Evolutionary conservation across 1,284 basidiomycete species (phyloP).

Genomic region (Vanrija sp.): DNA sequence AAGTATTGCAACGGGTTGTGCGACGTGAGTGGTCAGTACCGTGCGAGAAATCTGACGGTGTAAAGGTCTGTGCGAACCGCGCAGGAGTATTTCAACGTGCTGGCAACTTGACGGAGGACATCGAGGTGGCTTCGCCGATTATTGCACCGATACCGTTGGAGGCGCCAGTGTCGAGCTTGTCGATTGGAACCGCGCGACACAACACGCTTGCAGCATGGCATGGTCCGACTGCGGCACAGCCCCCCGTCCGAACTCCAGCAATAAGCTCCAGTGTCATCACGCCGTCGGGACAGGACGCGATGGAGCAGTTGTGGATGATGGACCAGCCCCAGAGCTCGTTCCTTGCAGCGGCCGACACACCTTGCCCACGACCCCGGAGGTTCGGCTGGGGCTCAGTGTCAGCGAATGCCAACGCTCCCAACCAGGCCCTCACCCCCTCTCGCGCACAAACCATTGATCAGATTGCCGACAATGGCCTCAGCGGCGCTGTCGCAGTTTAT

Average conservation of each 20-base stretch:
- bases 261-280: neutral
- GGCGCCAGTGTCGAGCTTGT: slow-evolving; percentile 3
- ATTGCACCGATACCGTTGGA: slow-evolving; percentile 7
- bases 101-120: slow-evolving; percentile 25
- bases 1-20: slow-evolving; percentile 74
- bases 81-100: slow-evolving; percentile 20
- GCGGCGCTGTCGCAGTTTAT: slow-evolving; percentile 6
- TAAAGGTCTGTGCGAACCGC: slow-evolving; percentile 34
- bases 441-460: slow-evolving; percentile 11
- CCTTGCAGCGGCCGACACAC: too few species aligned
- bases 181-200: neutral
- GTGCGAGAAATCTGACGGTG: neutral
- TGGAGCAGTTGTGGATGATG: too few species aligned
- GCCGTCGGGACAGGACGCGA: neutral
- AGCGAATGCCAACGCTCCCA: too few species aligned
- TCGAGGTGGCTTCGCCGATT: slow-evolving; percentile 25
- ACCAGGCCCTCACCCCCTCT: neutral
- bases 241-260: too few species aligned
- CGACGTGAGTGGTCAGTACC: slow-evolving; percentile 59
- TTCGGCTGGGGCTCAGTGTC: too few species aligned
- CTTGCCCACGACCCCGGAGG: neutral
- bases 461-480: slow-evolving; percentile 11
- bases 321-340: too few species aligned
- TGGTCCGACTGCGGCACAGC: neutral
- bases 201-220: neutral